phyloP scores from a whole-genome alignment of 768 basidiomycete genomes.

The Omphalotus guepiniiformis region DNA sequence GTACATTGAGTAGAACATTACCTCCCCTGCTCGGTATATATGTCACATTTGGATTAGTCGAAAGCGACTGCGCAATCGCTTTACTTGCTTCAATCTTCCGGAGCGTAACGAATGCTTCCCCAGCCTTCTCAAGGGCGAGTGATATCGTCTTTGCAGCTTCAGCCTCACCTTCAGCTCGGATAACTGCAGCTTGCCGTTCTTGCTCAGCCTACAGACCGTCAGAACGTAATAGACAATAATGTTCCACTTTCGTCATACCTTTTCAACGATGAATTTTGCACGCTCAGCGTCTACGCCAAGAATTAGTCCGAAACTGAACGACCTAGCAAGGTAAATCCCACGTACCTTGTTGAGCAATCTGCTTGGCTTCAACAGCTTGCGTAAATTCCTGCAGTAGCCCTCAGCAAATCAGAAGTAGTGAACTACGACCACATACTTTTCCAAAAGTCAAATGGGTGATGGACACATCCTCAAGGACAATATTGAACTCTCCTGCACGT shows the following conservation, averaged over 20 bases:
- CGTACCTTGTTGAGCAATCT: slow-evolving; percentile 96
- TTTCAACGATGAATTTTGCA: slow-evolving; percentile 98
- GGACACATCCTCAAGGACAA: slow-evolving; percentile 94
- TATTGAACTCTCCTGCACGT: slow-evolving; percentile 94
- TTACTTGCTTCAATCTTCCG: slow-evolving; percentile 97
- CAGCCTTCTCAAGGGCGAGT: slow-evolving; percentile 85
- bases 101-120: slow-evolving; percentile 92
- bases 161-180: slow-evolving; percentile 97
- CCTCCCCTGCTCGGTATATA: slow-evolving; percentile 82
- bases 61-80: slow-evolving; percentile 87
- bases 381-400: slow-evolving; percentile 71
- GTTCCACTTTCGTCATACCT: slow-evolving; percentile 45
- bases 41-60: slow-evolving; percentile 78
- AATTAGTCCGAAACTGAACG: neutral
- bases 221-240: neutral
- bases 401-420: slow-evolving; percentile 6
- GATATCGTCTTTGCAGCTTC: slow-evolving; percentile 96
- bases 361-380: slow-evolving; percentile 99
- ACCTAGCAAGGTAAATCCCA: neutral
- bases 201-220: slow-evolving; percentile 76
- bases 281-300: slow-evolving; percentile 81
- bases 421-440: slow-evolving; percentile 46
- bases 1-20: slow-evolving; percentile 81
- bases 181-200: slow-evolving; percentile 97
- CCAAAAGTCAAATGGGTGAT: slow-evolving; percentile 90